Evolutionary conservation across 495 filamentous ascomycete species (phyloP).

Genomic region (Hypoxylon rickii): DNA sequence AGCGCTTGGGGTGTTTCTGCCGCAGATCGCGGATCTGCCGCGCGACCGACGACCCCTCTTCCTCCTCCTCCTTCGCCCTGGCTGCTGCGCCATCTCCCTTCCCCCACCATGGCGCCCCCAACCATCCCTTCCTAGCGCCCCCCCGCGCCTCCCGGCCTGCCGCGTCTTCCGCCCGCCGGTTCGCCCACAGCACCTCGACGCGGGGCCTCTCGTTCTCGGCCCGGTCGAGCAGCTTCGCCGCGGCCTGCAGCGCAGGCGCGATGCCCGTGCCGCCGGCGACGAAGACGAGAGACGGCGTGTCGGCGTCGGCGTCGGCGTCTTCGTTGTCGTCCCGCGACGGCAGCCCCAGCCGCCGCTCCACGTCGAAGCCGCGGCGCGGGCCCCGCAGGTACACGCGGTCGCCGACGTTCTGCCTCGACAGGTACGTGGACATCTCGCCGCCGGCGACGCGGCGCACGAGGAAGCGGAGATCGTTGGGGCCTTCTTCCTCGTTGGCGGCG

Average conservation of each 20-base stretch:
- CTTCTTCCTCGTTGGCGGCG: not conserved
- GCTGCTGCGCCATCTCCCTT: not conserved
- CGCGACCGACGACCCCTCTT: constrained; percentile 50
- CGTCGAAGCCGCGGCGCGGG: constrained; percentile 71
- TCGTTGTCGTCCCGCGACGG: not conserved
- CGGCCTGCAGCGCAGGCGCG: constrained; percentile 84
- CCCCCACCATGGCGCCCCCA: constrained; percentile 3
- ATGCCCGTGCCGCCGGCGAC: constrained; percentile 94
- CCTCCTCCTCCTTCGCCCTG: constrained; percentile 19
- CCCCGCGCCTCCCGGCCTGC: constrained; percentile 13
- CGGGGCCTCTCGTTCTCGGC: constrained; percentile 36
- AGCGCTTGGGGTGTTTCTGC: constrained; percentile 54
- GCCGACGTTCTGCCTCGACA: constrained; percentile 65
- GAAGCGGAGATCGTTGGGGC: constrained; percentile 44
- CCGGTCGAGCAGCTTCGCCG: constrained; percentile 58
- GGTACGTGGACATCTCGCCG: constrained; percentile 64
- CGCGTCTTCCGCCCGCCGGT: constrained; percentile 45
- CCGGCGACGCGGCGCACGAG: constrained; percentile 53
- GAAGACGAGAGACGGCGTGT: constrained; percentile 71
- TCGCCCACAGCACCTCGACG: constrained; percentile 48
- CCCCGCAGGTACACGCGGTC: constrained; percentile 75
- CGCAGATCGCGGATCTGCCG: constrained; percentile 65
- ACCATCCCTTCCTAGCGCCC: too few relatives aligned
- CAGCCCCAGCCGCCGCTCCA: constrained; percentile 53
- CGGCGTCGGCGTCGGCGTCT: not conserved